phyloP scores from a whole-genome alignment of 192 early-diverging fungal genomes.

The Tieghemiomyces parasiticus region DNA sequence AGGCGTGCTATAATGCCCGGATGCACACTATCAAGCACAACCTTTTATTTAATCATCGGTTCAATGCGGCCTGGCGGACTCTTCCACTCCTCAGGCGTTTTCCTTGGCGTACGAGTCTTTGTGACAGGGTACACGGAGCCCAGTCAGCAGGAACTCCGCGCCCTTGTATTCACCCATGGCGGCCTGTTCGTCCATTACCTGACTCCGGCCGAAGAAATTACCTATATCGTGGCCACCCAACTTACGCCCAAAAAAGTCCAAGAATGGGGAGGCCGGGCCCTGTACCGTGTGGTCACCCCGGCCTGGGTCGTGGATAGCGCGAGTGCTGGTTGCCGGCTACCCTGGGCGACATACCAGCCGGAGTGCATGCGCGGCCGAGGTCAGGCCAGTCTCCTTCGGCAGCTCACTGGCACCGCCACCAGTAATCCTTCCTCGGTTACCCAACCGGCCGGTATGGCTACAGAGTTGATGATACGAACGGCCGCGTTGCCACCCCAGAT shows the following conservation, averaged over 20 bases:
- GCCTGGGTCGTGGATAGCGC: constrained; percentile 68
- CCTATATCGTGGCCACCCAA: constrained; percentile 51
- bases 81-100: neutral
- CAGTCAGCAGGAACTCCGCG: constrained; percentile 28
- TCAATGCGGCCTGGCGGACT: neutral
- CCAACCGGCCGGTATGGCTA: neutral
- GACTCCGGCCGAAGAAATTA: constrained; percentile 34
- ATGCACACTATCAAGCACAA: neutral
- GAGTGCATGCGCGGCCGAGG: neutral
- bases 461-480: neutral
- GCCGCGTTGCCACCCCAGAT: neutral
- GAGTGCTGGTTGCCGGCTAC: constrained; percentile 34
- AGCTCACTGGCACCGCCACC: neutral
- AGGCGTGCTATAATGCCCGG: neutral
- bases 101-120: constrained; percentile 20
- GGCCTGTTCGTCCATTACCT: constrained; percentile 34
- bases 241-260: constrained; percentile 48
- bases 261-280: constrained; percentile 29
- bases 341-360: constrained; percentile 43
- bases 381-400: neutral
- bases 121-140: constrained; percentile 61
- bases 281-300: constrained; percentile 48
- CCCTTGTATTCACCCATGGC: constrained; percentile 36
- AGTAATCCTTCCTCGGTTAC: neutral
- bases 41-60: no score